Evolutionary conservation across 495 filamentous ascomycete genomes (phyloP).

Genomic region (Aspergillus bridgeri): DNA sequence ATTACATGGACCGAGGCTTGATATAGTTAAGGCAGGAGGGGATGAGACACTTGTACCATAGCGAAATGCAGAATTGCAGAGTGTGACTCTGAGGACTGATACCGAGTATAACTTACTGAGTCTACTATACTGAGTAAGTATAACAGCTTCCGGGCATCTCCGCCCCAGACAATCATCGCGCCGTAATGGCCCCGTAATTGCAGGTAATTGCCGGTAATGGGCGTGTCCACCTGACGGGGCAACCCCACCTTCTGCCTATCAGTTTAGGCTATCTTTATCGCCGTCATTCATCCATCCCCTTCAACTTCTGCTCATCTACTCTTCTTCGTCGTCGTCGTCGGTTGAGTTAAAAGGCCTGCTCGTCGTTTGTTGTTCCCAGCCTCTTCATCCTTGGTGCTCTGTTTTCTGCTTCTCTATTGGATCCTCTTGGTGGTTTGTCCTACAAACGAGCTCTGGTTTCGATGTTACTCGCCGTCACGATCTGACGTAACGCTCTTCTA

Average conservation of each 20-base stretch:
- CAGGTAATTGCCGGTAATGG: too few relatives aligned
- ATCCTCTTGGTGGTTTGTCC: neutral
- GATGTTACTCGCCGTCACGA: neutral
- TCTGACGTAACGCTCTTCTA: conserved; percentile 1
- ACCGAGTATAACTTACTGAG: too few relatives aligned
- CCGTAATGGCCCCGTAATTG: neutral
- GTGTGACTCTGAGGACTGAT: neutral
- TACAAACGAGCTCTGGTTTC: neutral
- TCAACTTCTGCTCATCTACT: conserved; percentile 26
- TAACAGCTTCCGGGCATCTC: neutral
- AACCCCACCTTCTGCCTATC: conserved; percentile 23
- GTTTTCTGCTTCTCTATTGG: too few relatives aligned
- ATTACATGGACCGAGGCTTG: neutral
- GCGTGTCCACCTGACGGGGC: conserved; percentile 20
- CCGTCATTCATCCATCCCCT: neutral
- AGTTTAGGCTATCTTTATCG: too few relatives aligned
- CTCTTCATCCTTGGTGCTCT: neutral
- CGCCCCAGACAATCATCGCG: neutral
- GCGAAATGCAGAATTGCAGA: conserved; percentile 17
- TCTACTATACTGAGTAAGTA: too few relatives aligned
- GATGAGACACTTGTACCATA: conserved; percentile 19
- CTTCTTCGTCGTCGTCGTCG: too few relatives aligned
- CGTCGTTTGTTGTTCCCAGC: neutral
- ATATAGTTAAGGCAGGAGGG: neutral
- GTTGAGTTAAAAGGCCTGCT: conserved; percentile 11